Percentiles rank a stretch among this genome's conserved stretches.
These are phyloP conservation scores for Lizanozyma gosingica DNA, from an alignment of 1,139 yeast species.

Conservation along the genomic window DNA sequence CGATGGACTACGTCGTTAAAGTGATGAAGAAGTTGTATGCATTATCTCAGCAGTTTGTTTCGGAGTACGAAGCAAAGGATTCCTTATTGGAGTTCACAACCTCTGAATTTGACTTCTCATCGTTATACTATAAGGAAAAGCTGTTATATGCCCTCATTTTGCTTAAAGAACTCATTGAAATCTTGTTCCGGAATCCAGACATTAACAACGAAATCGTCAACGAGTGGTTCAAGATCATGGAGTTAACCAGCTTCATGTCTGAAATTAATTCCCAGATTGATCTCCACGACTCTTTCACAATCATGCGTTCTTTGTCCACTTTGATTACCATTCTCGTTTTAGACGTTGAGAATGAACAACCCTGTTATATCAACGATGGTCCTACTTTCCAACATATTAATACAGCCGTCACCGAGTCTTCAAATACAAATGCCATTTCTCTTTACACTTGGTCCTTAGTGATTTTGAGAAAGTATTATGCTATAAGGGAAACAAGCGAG, in stretches of 20 bases:
- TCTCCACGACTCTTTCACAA: slow-evolving; percentile 25
- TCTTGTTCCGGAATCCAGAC: slow-evolving; percentile 25
- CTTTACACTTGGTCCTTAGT: slow-evolving; percentile 68
- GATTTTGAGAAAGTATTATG: slow-evolving; percentile 44
- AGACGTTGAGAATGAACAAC: slow-evolving; percentile 21
- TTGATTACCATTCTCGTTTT: slow-evolving; percentile 47
- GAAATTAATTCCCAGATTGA: slow-evolving; percentile 18
- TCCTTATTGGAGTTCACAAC: slow-evolving; percentile 6
- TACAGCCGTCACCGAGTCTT: slow-evolving; percentile 19
- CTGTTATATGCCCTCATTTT: slow-evolving; percentile 29
- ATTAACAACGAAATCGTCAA: slow-evolving; percentile 21
- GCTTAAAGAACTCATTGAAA: slow-evolving; percentile 37
- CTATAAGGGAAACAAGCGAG: slow-evolving; percentile 31
- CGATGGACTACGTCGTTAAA: slow-evolving; percentile 16
- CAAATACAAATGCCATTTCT: slow-evolving; percentile 37
- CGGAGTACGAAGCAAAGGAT: background rate
- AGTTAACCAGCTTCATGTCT: slow-evolving; percentile 30
- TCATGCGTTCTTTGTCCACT: slow-evolving; percentile 41
- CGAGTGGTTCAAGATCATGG: slow-evolving; percentile 53
- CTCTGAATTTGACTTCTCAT: background rate
- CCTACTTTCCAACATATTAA: slow-evolving; percentile 33
- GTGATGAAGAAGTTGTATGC: slow-evolving; percentile 16
- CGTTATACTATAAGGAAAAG: slow-evolving; percentile 19
- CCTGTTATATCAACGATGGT: slow-evolving; percentile 37
- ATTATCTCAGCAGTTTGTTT: slow-evolving; percentile 6